These are phyloP conservation scores for Acmispon strigosus DNA, from an alignment of 306 rosid genomes.

Conservation along the genomic window DNA sequence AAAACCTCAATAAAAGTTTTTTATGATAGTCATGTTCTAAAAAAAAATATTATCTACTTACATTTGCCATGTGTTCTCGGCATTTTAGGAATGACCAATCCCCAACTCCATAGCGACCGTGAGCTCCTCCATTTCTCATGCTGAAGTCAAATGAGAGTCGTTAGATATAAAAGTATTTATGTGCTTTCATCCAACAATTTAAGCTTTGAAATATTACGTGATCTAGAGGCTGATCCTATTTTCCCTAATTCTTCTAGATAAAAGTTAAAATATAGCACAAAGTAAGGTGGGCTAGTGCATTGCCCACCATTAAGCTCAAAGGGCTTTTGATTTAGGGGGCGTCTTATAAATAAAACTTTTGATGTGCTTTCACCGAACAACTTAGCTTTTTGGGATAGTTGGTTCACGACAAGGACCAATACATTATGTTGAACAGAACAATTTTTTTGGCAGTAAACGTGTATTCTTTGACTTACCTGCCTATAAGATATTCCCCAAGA, in stretches of 20 bases:
- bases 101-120: conserved; percentile 72
- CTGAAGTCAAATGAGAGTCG: conserved; percentile 35
- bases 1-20: not conserved
- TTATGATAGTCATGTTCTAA: not conserved
- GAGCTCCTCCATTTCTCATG: conserved; percentile 81
- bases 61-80: conserved; percentile 73
- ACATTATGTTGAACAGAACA: conserved; percentile 10
- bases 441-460: conserved; percentile 1
- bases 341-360: not conserved
- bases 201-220: not conserved
- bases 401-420: not conserved
- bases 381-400: not conserved
- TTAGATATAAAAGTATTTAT: conserved; percentile 1
- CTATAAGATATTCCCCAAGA: conserved; percentile 86
- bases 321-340: not conserved
- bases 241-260: not conserved
- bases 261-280: not conserved
- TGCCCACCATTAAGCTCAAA: not conserved
- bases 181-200: not conserved
- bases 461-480: conserved; percentile 54
- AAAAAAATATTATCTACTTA: conserved; percentile 27
- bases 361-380: not conserved
- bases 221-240: not conserved
- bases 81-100: conserved; percentile 83
- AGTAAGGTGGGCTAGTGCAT: conserved; percentile 1